Base-by-base conservation (phyloP, 176 grass and related monocot species). In the Lolium rigidum region DNA sequence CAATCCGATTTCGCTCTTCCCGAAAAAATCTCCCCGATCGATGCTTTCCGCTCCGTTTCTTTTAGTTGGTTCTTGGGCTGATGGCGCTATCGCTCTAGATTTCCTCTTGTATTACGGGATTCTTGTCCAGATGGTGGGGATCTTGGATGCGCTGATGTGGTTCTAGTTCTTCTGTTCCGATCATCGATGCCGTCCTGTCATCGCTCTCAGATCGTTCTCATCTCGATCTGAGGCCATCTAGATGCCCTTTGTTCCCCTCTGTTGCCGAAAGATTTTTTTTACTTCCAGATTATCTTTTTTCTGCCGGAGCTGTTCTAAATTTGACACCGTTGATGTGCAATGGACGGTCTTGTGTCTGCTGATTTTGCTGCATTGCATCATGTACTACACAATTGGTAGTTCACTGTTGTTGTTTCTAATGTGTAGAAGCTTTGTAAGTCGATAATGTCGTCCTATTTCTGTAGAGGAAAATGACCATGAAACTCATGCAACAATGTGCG, bases 351-450 rank as follows among this genome's bases (percentile, higher is more conserved):
- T 74, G 13, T 76, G 20, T 7, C 59, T 62, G 81, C 26, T 79
- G 12, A 39, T 79, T 71, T 71, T 78, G 74, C 81, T 78, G 74
- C 87, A 88, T 88, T 84, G 44, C 54, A 15, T 84, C 18, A 10
- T 56, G 7, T 37, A 2, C 65, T n/a, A 14, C 44, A 41, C 73
- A 52, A 6, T 35, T 74, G 35, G 7, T 63, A 48, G n/a, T 43
- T 56, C 3, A 44, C 12, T 55, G 68, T 37, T 55, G 68, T 37
- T 46, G 37, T 67, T 76, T 10, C 21, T 69, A 14, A 73, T 83
- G 51, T 59, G 28, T 56, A 43, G 12, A 82, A 24, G 80, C 25
- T 57, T 16, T 20, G 25, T 76, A 6, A 13, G 37, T 60, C 10
- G 57, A 24, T 74, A 61, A 22, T 28, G 43, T 4, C 10, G 26